phyloP scores from a whole-genome alignment of 164 flowering plant species.

The Sextonia rubra region DNA sequence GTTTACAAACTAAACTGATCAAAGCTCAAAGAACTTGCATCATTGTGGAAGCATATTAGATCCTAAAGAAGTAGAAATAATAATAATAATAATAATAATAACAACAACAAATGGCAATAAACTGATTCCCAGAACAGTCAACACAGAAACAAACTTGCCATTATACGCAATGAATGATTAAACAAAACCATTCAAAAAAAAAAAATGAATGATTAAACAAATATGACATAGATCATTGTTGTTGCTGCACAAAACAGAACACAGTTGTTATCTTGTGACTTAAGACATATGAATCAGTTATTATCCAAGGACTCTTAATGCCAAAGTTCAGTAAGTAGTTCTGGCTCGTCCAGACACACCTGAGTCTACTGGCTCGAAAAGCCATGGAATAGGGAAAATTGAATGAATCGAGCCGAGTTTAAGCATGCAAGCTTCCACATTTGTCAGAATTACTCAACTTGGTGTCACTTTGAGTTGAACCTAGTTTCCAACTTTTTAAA shows the following conservation, averaged over 20 bases:
- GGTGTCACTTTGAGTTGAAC: no score
- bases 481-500: no score
- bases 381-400: no score
- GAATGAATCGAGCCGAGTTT: no score
- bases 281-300: not conserved
- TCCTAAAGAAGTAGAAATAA: not conserved
- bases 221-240: not conserved
- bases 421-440: no score
- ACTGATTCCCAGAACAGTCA: no score
- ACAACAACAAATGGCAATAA: no score
- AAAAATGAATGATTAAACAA: not conserved
- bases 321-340: not conserved
- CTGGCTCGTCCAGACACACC: no score
- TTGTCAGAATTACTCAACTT: no score
- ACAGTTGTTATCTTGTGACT: not conserved
- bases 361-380: no score
- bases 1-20: not conserved
- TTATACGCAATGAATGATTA: not conserved
- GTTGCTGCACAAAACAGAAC: not conserved
- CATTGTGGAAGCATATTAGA: not conserved
- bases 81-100: not conserved
- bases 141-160: not conserved
- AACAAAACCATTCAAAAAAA: no score
- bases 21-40: not conserved
- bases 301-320: not conserved